A percentile compares a stretch with the other conserved stretches of the same genome.
Conservation (phyloP, 129 eudicot species). For the Sambucus nigra region DNA sequence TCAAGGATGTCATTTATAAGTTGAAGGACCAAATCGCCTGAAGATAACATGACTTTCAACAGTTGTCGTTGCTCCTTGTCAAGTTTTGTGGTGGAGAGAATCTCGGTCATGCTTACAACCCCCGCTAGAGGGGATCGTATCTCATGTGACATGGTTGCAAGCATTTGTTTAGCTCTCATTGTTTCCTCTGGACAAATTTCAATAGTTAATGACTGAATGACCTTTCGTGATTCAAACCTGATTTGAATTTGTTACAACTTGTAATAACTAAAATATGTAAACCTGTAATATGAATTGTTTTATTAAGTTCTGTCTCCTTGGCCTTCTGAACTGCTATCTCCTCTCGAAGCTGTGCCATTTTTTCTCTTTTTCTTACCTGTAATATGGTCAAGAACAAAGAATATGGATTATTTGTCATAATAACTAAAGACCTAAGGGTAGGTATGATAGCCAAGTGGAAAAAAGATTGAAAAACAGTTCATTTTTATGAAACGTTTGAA, state of each 20-base stretch:
- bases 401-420: neutral
- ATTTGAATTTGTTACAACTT: slow-evolving; percentile 7
- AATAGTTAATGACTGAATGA: slow-evolving; percentile 5
- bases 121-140: slow-evolving; percentile 90
- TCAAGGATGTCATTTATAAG: slow-evolving; percentile 91
- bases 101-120: slow-evolving; percentile 87
- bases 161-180: slow-evolving; percentile 95
- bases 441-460: no score
- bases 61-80: slow-evolving; percentile 72
- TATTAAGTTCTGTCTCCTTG: slow-evolving; percentile 87
- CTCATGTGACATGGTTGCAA: slow-evolving; percentile 98
- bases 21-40: slow-evolving; percentile 89
- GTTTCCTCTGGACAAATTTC: slow-evolving; percentile 73
- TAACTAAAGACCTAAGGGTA: neutral
- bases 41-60: slow-evolving; percentile 74
- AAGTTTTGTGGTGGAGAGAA: slow-evolving; percentile 73
- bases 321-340: slow-evolving; percentile 98
- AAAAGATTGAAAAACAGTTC: no score
- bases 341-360: slow-evolving; percentile 84
- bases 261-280: slow-evolving; percentile 7
- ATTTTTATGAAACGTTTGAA: no score
- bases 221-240: neutral
- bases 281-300: slow-evolving; percentile 97
- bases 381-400: neutral
- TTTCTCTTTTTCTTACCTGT: slow-evolving; percentile 83